Evolutionary conservation across 495 filamentous ascomycete genomes (phyloP).

Genomic region (Parathielavia hyrcaniae): DNA sequence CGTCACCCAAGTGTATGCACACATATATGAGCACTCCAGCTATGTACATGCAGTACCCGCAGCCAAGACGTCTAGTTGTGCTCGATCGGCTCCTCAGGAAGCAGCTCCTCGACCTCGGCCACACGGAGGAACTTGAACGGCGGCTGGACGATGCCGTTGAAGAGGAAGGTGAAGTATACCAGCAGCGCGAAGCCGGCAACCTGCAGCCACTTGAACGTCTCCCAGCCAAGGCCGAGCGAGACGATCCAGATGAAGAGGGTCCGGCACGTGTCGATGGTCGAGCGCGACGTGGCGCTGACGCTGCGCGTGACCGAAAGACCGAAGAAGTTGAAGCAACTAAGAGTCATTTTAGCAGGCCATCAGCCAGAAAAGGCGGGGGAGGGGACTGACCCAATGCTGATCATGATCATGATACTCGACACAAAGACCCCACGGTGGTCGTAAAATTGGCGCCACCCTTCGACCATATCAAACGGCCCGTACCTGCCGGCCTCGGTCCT

Average conservation of each 20-base stretch:
- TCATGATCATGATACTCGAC: constrained; percentile 83
- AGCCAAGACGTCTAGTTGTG: constrained; percentile 43
- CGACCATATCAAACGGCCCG: constrained; percentile 83
- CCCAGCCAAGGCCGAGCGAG: constrained; percentile 88
- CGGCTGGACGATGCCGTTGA: constrained; percentile 86
- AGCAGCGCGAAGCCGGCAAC: constrained; percentile 80
- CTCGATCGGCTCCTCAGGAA: constrained; percentile 81
- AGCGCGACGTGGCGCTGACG: constrained; percentile 85
- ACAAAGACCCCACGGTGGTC: constrained; percentile 62
- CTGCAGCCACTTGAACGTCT: constrained; percentile 96
- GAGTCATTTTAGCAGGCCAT: constrained; percentile 11
- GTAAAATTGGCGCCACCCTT: constrained; percentile 74
- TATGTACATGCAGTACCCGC: background rate
- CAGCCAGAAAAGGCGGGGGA: background rate
- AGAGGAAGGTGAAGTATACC: constrained; percentile 94
- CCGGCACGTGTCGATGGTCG: constrained; percentile 93
- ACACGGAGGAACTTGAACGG: constrained; percentile 52
- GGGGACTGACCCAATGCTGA: constrained; percentile 80
- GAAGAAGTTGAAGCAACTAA: constrained; percentile 96
- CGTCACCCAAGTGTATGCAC: background rate
- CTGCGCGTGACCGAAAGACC: constrained; percentile 83
- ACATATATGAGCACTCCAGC: background rate
- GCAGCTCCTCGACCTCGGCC: constrained; percentile 60
- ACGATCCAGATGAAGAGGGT: constrained; percentile 99
- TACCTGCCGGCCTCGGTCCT: constrained; percentile 63